These are phyloP conservation scores for Aschersonia sp. DNA, from an alignment of 2,329 filamentous ascomycete species.

Conservation along the genomic window DNA sequence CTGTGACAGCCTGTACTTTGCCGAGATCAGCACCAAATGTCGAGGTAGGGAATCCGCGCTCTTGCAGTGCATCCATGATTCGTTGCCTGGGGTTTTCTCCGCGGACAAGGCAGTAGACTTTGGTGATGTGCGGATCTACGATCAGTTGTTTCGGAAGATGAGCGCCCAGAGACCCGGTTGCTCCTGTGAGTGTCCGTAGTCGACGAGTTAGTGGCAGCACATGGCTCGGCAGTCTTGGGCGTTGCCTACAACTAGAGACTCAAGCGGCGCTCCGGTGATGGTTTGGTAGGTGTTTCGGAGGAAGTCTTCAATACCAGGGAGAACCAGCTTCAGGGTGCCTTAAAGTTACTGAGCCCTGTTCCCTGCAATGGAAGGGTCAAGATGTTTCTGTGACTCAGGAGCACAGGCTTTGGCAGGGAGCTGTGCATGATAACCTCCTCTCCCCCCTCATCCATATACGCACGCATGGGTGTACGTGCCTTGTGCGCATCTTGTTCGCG, in stretches of 20 bases:
- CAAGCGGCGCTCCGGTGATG: too few relatives aligned
- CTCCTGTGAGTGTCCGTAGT: slow-evolving; percentile 35
- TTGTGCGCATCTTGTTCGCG: too few relatives aligned
- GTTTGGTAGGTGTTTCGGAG: too few relatives aligned
- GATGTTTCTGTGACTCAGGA: neutral
- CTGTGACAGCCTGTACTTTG: neutral
- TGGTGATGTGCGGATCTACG: slow-evolving; percentile 36
- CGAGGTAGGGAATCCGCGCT: neutral
- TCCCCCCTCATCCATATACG: too few relatives aligned
- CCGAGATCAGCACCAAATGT: neutral
- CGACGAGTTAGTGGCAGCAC: slow-evolving; percentile 4
- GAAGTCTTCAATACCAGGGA: too few relatives aligned
- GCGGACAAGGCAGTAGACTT: slow-evolving; percentile 37
- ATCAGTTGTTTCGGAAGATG: slow-evolving; percentile 46
- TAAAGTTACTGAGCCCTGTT: neutral
- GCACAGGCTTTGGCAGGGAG: neutral
- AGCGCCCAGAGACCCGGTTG: slow-evolving; percentile 49
- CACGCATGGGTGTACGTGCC: too few relatives aligned
- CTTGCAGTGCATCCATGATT: neutral
- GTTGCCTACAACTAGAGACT: too few relatives aligned
- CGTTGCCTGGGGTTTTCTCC: slow-evolving; percentile 10
- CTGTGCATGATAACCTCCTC: neutral
- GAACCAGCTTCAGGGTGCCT: too few relatives aligned
- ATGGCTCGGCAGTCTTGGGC: neutral
- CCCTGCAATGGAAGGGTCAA: neutral